Evolutionary conservation across 352 stramenopile species (phyloP), one percentile per base, ranked within the genome.

Genomic region (Globisporangium cystogenes): DNA sequence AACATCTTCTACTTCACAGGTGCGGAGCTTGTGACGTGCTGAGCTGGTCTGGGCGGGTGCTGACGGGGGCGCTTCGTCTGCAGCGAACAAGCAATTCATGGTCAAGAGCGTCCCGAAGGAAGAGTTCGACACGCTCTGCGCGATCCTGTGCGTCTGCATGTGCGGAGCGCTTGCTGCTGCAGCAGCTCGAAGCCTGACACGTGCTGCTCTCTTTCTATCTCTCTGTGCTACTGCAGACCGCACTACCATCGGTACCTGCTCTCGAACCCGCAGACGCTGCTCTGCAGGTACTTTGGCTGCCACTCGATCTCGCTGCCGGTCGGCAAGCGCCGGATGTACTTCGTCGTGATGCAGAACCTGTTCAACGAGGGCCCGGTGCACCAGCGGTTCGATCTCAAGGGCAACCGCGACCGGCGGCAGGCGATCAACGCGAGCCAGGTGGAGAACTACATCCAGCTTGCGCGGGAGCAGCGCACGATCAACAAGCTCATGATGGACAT

Each of bases 1-100:
- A 93, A 91, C 65, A 84, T 91, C 36, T 93, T 93, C 51, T 93
- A 93, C 68, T 93, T 93, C 45, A 93, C 77, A 37, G 71, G 70
- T 83, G 39, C 24, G 55, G 14, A 7, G n/a, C n/a, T n/a, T n/a
- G n/a, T n/a, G n/a, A n/a, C n/a, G n/a, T n/a, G n/a, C n/a, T n/a
- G n/a, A n/a, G n/a, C 10, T 35, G 33, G 26, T 29, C 26, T 2
- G 2, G 2, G n/a, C 7, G 3, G 10, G 23, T 39, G 1, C 16
- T 35, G 10, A 68, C 26, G 59, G 21, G 39, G 53, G 41, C 31
- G 48, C 51, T 62, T n/a, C 41, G 15, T 53, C 0, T 51, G 10
- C 26, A 81, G 76, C 78, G 37, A 93, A 93, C 72, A 84, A 86
- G 42, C 78, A 90, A 57, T 93, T 90, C 44, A 91, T 93, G 82